Conservation (phyloP, 1,139 yeast species). For the Saccharomyces uvarum region DNA sequence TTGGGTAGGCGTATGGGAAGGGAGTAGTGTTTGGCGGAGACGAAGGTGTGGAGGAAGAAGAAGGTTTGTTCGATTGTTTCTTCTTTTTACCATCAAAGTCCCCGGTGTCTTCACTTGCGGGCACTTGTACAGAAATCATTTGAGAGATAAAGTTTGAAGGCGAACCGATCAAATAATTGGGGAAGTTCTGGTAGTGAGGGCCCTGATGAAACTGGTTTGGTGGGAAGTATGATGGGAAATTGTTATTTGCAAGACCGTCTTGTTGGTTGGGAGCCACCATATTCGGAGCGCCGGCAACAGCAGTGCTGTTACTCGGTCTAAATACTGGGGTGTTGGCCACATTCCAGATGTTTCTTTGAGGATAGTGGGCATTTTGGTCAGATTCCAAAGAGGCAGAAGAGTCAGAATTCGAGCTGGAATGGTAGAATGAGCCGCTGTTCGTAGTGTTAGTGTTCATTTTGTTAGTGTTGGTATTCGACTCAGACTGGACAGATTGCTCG, state of each 20-base stretch:
- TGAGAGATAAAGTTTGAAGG: background rate
- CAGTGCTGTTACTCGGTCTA: conserved; percentile 10
- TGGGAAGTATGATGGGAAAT: conserved; percentile 3
- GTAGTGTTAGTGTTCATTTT: background rate
- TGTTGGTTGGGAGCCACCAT: background rate
- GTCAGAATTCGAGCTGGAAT: background rate
- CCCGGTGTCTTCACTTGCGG: background rate
- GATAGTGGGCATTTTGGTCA: background rate
- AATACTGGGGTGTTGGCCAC: conserved; percentile 25
- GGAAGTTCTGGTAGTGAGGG: conserved; percentile 2
- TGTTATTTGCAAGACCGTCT: conserved; percentile 1
- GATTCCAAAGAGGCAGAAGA: background rate
- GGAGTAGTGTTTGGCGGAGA: background rate
- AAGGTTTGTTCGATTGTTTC: background rate
- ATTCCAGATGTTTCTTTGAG: conserved; percentile 23
- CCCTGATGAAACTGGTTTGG: conserved; percentile 3
- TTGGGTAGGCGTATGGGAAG: background rate
- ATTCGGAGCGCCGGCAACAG: conserved; percentile 4
- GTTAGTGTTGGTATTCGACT: background rate
- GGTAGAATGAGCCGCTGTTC: background rate
- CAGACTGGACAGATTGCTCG: background rate
- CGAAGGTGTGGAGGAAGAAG: background rate
- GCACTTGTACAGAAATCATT: background rate
- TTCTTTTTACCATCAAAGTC: background rate
- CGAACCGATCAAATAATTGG: background rate